These are phyloP conservation scores for Oxyria digyna DNA, from an alignment of 148 eudicot species.

Conservation along the genomic window DNA sequence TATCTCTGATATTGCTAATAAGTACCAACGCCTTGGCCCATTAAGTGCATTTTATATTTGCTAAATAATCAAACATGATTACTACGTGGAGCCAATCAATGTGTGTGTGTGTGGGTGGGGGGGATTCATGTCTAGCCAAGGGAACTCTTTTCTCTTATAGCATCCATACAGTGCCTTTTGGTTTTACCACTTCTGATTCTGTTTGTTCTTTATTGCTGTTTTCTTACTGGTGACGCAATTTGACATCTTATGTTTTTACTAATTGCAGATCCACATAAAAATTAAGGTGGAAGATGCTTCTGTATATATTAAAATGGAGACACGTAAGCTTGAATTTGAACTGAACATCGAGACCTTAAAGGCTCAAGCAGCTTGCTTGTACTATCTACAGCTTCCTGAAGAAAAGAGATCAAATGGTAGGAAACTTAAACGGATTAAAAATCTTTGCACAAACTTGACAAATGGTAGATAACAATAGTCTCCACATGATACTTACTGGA, in stretches of 20 bases:
- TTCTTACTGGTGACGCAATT: background rate
- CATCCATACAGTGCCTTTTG: background rate
- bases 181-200: background rate
- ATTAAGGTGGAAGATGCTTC: slow-evolving; percentile 49
- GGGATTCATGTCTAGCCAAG: background rate
- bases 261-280: slow-evolving; percentile 40
- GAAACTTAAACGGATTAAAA: background rate
- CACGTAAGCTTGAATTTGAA: slow-evolving; percentile 33
- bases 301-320: slow-evolving; percentile 30
- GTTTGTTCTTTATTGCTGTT: background rate
- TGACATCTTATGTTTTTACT: slow-evolving; percentile 3
- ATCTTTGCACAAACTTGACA: background rate
- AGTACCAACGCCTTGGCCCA: too few species aligned
- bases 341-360: slow-evolving; percentile 47
- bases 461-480: background rate
- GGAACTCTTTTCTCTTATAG: background rate
- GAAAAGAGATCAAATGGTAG: slow-evolving; percentile 66
- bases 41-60: too few species aligned
- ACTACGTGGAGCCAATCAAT: background rate
- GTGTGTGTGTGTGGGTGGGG: too few species aligned
- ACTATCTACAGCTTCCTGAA: slow-evolving; percentile 53
- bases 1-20: too few species aligned
- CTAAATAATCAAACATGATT: too few species aligned
- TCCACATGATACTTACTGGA: background rate
- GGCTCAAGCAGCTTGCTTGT: slow-evolving; percentile 74